Base-by-base conservation (phyloP, 192 early-diverging fungal genomes). In the Entomortierella parvispora region DNA sequence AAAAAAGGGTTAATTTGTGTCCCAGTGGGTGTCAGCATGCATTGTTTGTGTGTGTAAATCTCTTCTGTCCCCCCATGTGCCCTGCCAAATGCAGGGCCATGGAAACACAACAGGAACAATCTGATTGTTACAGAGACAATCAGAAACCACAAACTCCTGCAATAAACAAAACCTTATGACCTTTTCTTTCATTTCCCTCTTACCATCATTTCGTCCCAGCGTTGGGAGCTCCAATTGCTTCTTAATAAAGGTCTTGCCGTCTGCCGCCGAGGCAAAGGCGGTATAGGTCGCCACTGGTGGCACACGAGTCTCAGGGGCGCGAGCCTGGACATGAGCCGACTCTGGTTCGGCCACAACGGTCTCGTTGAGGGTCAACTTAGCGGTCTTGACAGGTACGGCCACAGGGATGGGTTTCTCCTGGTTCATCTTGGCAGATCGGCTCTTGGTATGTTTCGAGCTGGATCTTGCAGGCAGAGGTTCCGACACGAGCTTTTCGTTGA, bases 151-250 rank as follows among this genome's bases (percentile, higher is more conserved):
- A n/a, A 8, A n/a, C 22, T 57, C 32, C 15, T 25, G 18, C 1
- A 58, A 46, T 49, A 33, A 2, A 57, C 23, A 57, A 47, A 31
- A 33, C 43, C 20, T 20, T 5, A 42, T 29, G 28, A 62, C 20
- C 5, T 20, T 26, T 29, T 18, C 4, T 32, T 32, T 66, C 37
- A 28, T 20, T 14, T 22, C 23, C 29, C 31, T 44, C 18, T 72
- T 65, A 65, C 70, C 62, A 59, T 74, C 70, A 32, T 65, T 52
- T 45, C 51, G 28, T 23, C 70, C 70, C 7, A 74, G 71, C 25
- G 18, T 25, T 5, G 63, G 71, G 20, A 67, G 52, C 14, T 65
- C 51, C 15, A 66, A 44, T 3, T 15, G 44, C 58, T 62, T 75
- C 20, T 54, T 50, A 26, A 75, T 23, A 50, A 67, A 75, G 25